Conservation (phyloP, 2,329 filamentous ascomycete genomes). For the Fusarium compactum region DNA sequence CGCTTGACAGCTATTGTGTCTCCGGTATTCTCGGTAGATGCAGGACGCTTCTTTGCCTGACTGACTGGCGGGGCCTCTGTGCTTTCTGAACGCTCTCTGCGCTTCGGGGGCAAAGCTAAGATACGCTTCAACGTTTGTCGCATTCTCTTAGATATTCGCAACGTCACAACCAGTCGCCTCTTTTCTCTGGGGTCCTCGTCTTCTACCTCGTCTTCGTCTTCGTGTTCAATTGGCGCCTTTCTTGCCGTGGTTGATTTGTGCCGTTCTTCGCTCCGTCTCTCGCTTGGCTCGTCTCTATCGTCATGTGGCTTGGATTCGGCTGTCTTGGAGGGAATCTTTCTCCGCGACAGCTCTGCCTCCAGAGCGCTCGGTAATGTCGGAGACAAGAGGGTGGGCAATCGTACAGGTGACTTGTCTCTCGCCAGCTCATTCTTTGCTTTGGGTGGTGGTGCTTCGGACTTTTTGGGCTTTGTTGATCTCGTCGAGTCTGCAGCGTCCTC, state of each 20-base stretch:
- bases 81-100: conserved; percentile 51
- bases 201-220: conserved; percentile 53
- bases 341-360: conserved; percentile 56
- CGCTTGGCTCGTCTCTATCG: conserved; percentile 39
- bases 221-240: conserved; percentile 47
- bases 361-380: conserved; percentile 67
- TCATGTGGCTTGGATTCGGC: conserved; percentile 29
- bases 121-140: conserved; percentile 61
- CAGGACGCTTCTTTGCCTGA: conserved; percentile 64
- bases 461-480: conserved; percentile 50
- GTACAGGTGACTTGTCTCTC: conserved; percentile 54
- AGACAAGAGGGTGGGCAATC: conserved; percentile 65
- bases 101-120: conserved; percentile 58
- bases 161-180: conserved; percentile 56
- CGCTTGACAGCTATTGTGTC: conserved; percentile 56
- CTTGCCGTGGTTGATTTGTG: conserved; percentile 39
- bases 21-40: conserved; percentile 52
- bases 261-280: conserved; percentile 38
- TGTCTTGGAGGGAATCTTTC: conserved; percentile 47
- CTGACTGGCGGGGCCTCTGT: conserved; percentile 53
- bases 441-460: conserved; percentile 40
- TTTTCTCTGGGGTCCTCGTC: conserved; percentile 44
- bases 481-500: conserved; percentile 47
- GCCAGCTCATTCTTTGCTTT: conserved; percentile 51
- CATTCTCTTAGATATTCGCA: conserved; percentile 63